Evolutionary conservation across 148 eudicot genomes (phyloP).

Genomic region (Spergularia bocconei): DNA sequence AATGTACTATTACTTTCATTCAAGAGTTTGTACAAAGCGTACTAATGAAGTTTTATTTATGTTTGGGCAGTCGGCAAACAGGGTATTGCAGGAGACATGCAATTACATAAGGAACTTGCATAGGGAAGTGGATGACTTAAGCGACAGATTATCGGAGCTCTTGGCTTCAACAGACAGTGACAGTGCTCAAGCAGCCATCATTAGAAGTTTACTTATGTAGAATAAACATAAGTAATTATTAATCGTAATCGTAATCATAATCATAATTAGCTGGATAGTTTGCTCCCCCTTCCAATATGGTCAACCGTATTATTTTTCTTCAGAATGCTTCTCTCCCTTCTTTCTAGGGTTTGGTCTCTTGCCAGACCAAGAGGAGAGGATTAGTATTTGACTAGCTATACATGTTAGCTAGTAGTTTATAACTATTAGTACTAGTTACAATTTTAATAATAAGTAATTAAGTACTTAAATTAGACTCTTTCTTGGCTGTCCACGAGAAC

Average conservation of each 20-base stretch:
- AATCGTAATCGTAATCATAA: background rate
- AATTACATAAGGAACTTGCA: conserved; percentile 78
- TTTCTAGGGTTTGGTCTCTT: conserved; percentile 33
- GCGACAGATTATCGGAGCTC: conserved; percentile 71
- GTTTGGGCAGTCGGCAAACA: conserved; percentile 62
- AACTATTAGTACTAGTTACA: conserved; percentile 4
- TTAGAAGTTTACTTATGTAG: conserved; percentile 76
- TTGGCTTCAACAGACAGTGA: conserved; percentile 73
- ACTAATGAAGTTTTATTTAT: background rate
- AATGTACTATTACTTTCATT: background rate
- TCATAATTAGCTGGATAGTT: conserved; percentile 17
- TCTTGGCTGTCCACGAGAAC: too few relatives aligned
- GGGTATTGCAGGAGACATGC: conserved; percentile 84
- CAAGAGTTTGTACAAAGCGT: background rate
- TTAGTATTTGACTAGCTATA: conserved; percentile 21
- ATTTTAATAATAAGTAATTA: conserved; percentile 14
- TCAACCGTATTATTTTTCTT: conserved; percentile 16
- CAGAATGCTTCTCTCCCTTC: conserved; percentile 28
- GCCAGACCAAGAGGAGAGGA: conserved; percentile 24
- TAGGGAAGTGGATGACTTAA: conserved; percentile 82
- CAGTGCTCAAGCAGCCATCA: conserved; percentile 87
- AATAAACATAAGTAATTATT: background rate
- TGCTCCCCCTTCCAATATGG: background rate
- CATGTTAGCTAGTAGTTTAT: conserved; percentile 1
- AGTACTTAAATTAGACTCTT: conserved; percentile 1